Evolutionary conservation across 1,284 basidiomycete species (phyloP), one percentile per base, ranked within the genome.

Genomic region (Agaricales sp.): DNA sequence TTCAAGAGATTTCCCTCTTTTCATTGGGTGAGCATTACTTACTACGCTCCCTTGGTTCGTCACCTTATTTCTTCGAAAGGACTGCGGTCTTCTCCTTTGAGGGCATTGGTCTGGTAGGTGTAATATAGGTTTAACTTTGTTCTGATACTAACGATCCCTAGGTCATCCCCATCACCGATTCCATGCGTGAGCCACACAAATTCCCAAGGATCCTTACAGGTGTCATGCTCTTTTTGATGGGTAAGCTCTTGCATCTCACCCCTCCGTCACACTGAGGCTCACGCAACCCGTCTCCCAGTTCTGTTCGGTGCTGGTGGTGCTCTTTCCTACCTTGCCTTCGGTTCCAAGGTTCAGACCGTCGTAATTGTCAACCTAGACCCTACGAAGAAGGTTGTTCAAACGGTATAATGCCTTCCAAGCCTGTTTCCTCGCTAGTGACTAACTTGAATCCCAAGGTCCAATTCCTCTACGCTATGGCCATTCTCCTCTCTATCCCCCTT

Each of bases 51-150:
- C 18, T 45, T 55, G 13, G 49, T 21, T 43, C 26, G 47, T 25
- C 8, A 21, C 51, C 35, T 21, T 3, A 22, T 19, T 41, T 2
- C 49, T 59, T 46, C n/a, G n/a, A 48, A 55, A 88, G 92, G 20
- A 98, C 96, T 14, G 95, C 95, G 2, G 95, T 99, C 19, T 99
- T 98, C 64, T 93, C 96, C 0, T 99, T 99, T 57, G 96, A 99
- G 66, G 95, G 95, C 14, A 92, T 99, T 56, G 95, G 96, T 45
- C 70, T 99, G 64, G 87, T 88, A 57, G 57, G 81, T 65, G n/a
- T 49, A 13, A 41, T 43, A 35, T 22, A 19, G 21, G 16, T 45
- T 44, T 26, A 20, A 12, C 13, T 20, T 37, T 30, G 19, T 39
- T 46, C 23, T 51, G 45, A 44, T 24, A 20, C 20, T 43, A 43